Percentiles rank a stretch among this genome's conserved stretches.
Evolutionary conservation across 306 rosid species (phyloP).

Genomic region (Begonia peltatifolia): DNA sequence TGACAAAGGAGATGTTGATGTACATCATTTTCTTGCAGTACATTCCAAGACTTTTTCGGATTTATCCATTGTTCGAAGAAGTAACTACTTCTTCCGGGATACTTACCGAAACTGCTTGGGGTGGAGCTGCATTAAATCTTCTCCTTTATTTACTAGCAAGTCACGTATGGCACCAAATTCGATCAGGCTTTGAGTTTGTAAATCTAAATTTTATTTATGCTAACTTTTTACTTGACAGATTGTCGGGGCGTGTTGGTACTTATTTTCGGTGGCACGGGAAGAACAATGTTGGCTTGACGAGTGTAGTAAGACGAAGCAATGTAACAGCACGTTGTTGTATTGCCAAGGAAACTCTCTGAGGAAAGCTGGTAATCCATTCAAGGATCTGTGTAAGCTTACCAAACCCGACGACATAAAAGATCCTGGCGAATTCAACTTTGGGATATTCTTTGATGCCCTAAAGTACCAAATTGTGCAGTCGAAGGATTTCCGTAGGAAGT

Average conservation of each 20-base stretch:
- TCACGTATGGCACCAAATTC: constrained; percentile 55
- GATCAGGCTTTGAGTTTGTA: not conserved
- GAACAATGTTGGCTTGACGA: constrained; percentile 38
- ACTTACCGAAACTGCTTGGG: constrained; percentile 84
- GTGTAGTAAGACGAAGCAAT: not conserved
- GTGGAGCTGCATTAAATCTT: constrained; percentile 82
- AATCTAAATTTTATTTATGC: not conserved
- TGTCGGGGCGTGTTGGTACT: constrained; percentile 86
- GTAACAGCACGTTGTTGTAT: not conserved
- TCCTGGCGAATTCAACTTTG: constrained; percentile 31
- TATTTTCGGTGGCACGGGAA: constrained; percentile 46
- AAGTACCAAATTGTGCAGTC: constrained; percentile 22
- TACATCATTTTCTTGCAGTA: constrained; percentile 33
- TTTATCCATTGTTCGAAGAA: constrained; percentile 48
- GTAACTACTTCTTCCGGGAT: constrained; percentile 66
- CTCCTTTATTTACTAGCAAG: constrained; percentile 73
- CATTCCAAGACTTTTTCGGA: constrained; percentile 51
- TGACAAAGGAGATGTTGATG: constrained; percentile 35
- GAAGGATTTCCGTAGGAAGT: constrained; percentile 27
- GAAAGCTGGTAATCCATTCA: accelerated
- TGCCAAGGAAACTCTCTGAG: constrained; percentile 3
- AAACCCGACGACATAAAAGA: constrained; percentile 17
- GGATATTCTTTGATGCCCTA: constrained; percentile 55
- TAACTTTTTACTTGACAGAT: constrained; percentile 18
- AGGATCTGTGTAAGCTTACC: constrained; percentile 18